phyloP scores from a whole-genome alignment of 495 filamentous ascomycete species.

The Lasiosphaeria ovina region DNA sequence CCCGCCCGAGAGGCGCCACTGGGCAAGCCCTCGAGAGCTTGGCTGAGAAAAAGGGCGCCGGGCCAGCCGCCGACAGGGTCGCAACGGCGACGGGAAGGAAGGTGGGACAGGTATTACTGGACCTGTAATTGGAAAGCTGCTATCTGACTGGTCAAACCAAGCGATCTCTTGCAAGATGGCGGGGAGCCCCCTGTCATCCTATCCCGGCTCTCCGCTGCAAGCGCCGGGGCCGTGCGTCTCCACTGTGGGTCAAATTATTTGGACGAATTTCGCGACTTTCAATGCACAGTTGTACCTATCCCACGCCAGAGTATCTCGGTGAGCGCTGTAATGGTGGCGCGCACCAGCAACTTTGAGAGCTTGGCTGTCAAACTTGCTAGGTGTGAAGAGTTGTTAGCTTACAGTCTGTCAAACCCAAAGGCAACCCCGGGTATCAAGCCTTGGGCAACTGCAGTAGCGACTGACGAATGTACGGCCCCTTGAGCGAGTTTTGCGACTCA shows the following conservation, averaged over 20 bases:
- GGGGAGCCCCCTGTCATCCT: constrained; percentile 8
- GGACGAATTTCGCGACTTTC: neutral
- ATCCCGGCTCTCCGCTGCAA: constrained; percentile 19
- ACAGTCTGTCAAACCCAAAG: too few relatives aligned
- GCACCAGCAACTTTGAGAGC: too few relatives aligned
- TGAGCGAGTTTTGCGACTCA: too few relatives aligned
- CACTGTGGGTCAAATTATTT: neutral
- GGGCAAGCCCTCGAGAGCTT: constrained; percentile 6
- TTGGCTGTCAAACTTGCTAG: too few relatives aligned
- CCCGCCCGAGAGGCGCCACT: too few relatives aligned
- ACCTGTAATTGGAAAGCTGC: constrained; percentile 18
- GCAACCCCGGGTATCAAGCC: too few relatives aligned
- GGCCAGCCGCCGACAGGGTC: constrained; percentile 14
- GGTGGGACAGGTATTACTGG: constrained; percentile 9
- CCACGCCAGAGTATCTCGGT: too few relatives aligned
- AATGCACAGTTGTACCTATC: neutral
- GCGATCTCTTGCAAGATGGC: constrained; percentile 22
- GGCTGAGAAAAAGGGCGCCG: neutral
- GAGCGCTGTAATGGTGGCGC: too few relatives aligned
- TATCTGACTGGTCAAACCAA: constrained; percentile 22
- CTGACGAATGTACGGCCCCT: too few relatives aligned
- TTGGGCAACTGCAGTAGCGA: too few relatives aligned
- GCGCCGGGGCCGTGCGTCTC: constrained; percentile 22
- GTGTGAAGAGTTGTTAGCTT: too few relatives aligned
- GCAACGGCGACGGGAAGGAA: constrained; percentile 4